Evolutionary conservation across 2,329 filamentous ascomycete genomes (phyloP).

Genomic region (Hypoxylon sp.): DNA sequence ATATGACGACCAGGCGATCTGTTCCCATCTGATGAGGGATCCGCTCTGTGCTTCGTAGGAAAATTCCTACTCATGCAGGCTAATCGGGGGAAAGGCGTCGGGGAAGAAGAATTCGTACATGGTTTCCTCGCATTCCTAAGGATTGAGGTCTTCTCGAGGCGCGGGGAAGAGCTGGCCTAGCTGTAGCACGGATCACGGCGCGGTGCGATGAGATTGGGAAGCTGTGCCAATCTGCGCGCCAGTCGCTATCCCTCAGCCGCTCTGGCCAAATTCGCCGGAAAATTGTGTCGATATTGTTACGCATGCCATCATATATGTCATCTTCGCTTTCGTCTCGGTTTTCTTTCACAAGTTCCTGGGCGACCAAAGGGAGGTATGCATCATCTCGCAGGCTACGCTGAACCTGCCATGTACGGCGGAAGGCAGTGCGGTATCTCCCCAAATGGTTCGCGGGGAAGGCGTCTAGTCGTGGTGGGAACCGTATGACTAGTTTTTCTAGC

Average conservation of each 20-base stretch:
- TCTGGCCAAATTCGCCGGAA: constrained; percentile 9
- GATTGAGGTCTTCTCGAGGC: background rate
- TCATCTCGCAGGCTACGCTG: constrained; percentile 1
- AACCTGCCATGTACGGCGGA: constrained; percentile 18
- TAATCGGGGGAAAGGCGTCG: background rate
- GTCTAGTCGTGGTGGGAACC: background rate
- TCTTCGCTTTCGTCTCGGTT: background rate
- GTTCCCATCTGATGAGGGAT: background rate
- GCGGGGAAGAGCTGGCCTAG: background rate
- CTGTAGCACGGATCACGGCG: no score
- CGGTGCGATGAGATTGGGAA: constrained; percentile 2
- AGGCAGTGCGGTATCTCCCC: constrained; percentile 1
- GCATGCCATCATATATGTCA: no score
- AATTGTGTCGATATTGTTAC: background rate
- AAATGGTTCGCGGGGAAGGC: background rate
- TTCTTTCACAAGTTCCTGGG: background rate
- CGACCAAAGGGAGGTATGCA: background rate
- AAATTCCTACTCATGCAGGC: background rate
- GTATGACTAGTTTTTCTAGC: constrained; percentile 7
- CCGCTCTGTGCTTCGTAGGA: background rate
- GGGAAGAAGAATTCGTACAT: no score
- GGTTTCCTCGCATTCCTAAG: no score
- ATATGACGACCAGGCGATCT: background rate
- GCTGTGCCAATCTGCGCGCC: constrained; percentile 5
- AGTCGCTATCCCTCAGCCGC: constrained; percentile 5